Evolutionary conservation across 1,284 basidiomycete genomes (phyloP), one percentile per base, ranked within the genome.

Genomic region (Trichosporon sp.): DNA sequence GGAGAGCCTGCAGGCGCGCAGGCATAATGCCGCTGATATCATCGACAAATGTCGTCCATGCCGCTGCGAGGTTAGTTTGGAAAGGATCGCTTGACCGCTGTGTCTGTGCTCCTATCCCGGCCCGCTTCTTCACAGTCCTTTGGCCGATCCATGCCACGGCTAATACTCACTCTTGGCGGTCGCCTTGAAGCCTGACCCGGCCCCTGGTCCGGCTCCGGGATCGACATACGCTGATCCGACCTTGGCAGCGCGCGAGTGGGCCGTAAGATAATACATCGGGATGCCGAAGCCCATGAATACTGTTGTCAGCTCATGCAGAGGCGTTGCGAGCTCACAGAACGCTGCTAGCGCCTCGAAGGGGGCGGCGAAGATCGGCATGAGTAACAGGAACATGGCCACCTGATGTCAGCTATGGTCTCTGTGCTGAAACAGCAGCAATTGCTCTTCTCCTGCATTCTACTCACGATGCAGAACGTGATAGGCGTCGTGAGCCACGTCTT

Each of bases 291-390:
- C 64, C 61, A 83, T 82, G 70, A 83, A 83, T 5, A 74, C 81
- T 80, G 65, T 14, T 1, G n/a, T 49, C 6, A 64, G 63, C 57
- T 63, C 10, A 21, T 21, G 29, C 13, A 10, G 2, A 0, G 27
- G 16, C 13, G 1, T 16, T 9, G 37, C 1, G 3, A 58, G 40
- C 65, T 68, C 70, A 94, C 92, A 87, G 65, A 95, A 84, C 2
- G 93, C 93, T 1, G 92, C 88, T 3, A 91, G 78, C 0, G 93
- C 92, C 78, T 97, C 90, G 25, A 89, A 80, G 1, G 95, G 96
- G 14, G 95, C 94, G 2, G 93, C 93, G 65, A 96, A 90, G 60
- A 96, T 85, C 3, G 95, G 95, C 92, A 99, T 97, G 71, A 90
- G 88, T 5, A 99, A 82, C 59, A 99, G 83, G 81, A 98, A 98